Conservation (phyloP, 371 early-diverging fungal species). For the Lichtheimia corymbifera region DNA sequence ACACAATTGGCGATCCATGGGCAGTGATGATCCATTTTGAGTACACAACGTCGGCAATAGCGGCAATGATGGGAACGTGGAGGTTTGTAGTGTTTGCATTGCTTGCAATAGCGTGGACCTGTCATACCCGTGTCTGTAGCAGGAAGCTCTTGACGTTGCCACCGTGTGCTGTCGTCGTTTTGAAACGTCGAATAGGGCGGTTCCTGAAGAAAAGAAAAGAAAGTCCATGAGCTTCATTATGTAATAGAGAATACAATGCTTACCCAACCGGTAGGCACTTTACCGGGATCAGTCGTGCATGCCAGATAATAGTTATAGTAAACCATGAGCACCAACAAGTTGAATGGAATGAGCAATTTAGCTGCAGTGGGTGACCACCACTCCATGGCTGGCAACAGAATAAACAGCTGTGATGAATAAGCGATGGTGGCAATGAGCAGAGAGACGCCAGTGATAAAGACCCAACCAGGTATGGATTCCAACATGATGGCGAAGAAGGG, state of each 20-base stretch:
- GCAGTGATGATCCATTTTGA: constrained; percentile 96
- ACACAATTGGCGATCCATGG: constrained; percentile 98
- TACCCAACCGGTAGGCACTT: constrained; percentile 74
- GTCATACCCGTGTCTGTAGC: constrained; percentile 28
- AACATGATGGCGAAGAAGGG: constrained; percentile 26
- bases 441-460: constrained; percentile 43
- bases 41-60: constrained; percentile 79
- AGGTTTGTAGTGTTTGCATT: constrained; percentile 79
- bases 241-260: not conserved
- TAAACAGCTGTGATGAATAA: constrained; percentile 42
- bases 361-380: constrained; percentile 18
- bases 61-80: constrained; percentile 86
- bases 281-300: constrained; percentile 78
- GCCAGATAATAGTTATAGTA: constrained; percentile 85
- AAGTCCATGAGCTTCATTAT: no score
- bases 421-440: constrained; percentile 41
- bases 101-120: constrained; percentile 72
- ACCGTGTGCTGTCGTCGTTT: not conserved
- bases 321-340: constrained; percentile 65
- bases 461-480: constrained; percentile 43
- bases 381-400: constrained; percentile 36
- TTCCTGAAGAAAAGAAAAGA: constrained; percentile 24
- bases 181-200: constrained; percentile 35
- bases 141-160: constrained; percentile 5
- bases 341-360: constrained; percentile 61